These are phyloP conservation scores for Suillus cothurnatus DNA, from an alignment of 768 basidiomycete species.

Conservation along the genomic window DNA sequence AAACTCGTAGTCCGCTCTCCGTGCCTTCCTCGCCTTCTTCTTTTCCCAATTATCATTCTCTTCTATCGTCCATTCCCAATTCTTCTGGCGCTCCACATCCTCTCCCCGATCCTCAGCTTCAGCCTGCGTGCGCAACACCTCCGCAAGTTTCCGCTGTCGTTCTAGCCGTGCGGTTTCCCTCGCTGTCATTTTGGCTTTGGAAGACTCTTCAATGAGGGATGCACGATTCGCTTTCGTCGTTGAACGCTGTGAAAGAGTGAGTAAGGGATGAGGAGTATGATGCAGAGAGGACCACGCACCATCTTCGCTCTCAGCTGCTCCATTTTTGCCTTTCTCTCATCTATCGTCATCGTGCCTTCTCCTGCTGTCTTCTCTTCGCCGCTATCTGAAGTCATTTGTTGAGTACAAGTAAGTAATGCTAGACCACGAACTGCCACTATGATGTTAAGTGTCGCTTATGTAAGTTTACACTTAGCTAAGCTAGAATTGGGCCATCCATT, in stretches of 20 bases:
- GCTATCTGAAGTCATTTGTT: conserved; percentile 13
- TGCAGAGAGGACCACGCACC: conserved; percentile 42
- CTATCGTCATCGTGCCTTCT: conserved; percentile 48
- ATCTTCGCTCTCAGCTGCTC: conserved; percentile 76
- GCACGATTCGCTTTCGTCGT: conserved; percentile 84
- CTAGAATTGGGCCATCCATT: too few relatives aligned
- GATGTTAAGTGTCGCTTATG: neutral
- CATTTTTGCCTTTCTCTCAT: conserved; percentile 77
- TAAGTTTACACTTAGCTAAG: neutral
- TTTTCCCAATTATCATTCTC: conserved; percentile 98
- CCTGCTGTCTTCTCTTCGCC: conserved; percentile 20
- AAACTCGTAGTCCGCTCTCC: conserved; percentile 88
- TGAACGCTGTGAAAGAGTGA: conserved; percentile 51
- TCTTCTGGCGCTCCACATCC: conserved; percentile 87
- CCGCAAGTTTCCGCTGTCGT: conserved; percentile 87
- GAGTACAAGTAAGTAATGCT: neutral
- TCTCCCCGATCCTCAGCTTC: conserved; percentile 93
- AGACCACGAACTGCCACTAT: neutral
- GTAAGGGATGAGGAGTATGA: neutral
- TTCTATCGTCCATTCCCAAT: conserved; percentile 95
- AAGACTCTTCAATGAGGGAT: conserved; percentile 83
- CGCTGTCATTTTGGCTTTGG: conserved; percentile 72
- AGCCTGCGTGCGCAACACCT: conserved; percentile 78
- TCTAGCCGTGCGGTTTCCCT: conserved; percentile 86
- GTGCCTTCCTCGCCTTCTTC: conserved; percentile 77